Evolutionary conservation across 2,329 filamentous ascomycete genomes (phyloP), one percentile per base, ranked within the genome.

Genomic region (Graphilbum fragrans): DNA sequence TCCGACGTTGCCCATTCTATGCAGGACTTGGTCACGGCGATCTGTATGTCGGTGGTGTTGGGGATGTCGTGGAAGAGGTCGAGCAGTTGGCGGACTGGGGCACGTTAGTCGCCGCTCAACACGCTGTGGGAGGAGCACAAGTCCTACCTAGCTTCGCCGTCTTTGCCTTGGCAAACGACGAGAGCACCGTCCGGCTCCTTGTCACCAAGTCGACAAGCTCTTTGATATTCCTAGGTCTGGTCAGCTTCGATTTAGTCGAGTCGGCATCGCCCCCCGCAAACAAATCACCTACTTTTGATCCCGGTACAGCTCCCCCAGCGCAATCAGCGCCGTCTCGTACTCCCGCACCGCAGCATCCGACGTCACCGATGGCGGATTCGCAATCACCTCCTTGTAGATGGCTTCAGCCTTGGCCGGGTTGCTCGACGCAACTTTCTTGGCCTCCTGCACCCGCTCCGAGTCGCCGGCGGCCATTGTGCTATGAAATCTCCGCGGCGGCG

Each of bases 1-100:
- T 96, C 87, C 40, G 86, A 84, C 41, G 90, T 86, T 38, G 92
- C 92, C 92, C 92, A 98, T 67, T 96, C 90, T 78, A 98, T 98
- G 69, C 87, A 96, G 65, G 92, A 94, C 66, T 94, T 94, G 57
- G 92, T 98, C 55, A 95, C 86, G 60, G 80, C 69, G 61, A 94
- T 87, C 68, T 98, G 92, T 58, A 82, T 85, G 60, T 98, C 92
- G 69, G 83, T 83, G 53, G 86, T 92, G 65, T 95, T 83, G 55
- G 93, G 92, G 54, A 96, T 95, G 56, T 83, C 77, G 55, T 84
- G 79, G 71, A 96, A 92, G 61, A 95, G 80, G 63, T 98, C 92
- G 61, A 98, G 83, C 21, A 98, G 79, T 66, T 95, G 87, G 53
- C 92, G 90, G 53, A 98, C 92, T 95, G n/a, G 14, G 19, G 14